phyloP scores from a whole-genome alignment of 768 basidiomycete species.

The Fomitopsis pulvina region DNA sequence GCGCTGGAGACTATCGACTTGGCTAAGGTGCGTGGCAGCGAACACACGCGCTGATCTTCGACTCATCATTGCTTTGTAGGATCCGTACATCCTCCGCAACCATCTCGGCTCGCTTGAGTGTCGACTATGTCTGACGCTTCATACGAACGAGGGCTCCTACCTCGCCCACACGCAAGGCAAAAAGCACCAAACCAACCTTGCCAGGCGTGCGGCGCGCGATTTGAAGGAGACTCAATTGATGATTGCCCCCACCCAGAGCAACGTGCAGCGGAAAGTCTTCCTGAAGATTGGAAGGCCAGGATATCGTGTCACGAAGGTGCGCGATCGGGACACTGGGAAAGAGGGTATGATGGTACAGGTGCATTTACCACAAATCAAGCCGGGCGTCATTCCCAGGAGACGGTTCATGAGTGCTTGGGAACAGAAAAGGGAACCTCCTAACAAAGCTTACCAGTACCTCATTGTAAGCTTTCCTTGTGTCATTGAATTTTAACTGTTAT shows the following conservation, averaged over 20 bases:
- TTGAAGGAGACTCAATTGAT: slow-evolving; percentile 90
- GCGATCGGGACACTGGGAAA: slow-evolving; percentile 83
- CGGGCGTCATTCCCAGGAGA: slow-evolving; percentile 74
- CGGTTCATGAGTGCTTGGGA: slow-evolving; percentile 99
- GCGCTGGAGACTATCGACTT: slow-evolving; percentile 97
- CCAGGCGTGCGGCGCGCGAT: slow-evolving; percentile 94
- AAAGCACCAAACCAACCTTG: slow-evolving; percentile 98
- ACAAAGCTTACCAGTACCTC: slow-evolving; percentile 95
- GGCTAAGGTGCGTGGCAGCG: slow-evolving; percentile 84
- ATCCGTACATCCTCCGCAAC: slow-evolving; percentile 98
- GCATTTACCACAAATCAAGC: slow-evolving; percentile 90
- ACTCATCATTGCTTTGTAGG: slow-evolving; percentile 39
- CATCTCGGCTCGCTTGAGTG: slow-evolving; percentile 98
- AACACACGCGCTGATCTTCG: too few species aligned
- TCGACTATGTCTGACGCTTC: slow-evolving; percentile 92
- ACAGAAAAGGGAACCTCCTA: slow-evolving; percentile 90
- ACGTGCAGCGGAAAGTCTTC: slow-evolving; percentile 87
- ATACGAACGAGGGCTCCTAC: slow-evolving; percentile 99
- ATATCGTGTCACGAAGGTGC: slow-evolving; percentile 94
- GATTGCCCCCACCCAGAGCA: slow-evolving; percentile 76
- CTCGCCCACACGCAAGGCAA: slow-evolving; percentile 99
- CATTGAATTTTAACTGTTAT: background rate
- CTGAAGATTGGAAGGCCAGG: slow-evolving; percentile 96
- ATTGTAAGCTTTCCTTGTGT: slow-evolving; percentile 53
- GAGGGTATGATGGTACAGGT: slow-evolving; percentile 98